Evolutionary conservation across 371 early-diverging fungal species (phyloP).

Genomic region (Parasitella parasitica): DNA sequence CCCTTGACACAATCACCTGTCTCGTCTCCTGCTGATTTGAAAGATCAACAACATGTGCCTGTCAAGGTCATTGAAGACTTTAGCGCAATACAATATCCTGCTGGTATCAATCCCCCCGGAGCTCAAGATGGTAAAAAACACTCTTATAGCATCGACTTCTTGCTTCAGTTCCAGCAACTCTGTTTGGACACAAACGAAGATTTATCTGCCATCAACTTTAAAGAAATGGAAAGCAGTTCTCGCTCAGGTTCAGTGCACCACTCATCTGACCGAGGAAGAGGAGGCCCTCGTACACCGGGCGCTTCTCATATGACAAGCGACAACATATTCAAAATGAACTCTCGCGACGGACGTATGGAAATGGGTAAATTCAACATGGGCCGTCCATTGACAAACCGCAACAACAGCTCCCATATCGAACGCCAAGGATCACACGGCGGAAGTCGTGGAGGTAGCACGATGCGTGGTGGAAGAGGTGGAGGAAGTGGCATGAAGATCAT

Average conservation of each 20-base stretch:
- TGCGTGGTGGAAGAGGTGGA: conserved; percentile 42
- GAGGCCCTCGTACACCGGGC: conserved; percentile 44
- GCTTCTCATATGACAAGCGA: conserved; percentile 34
- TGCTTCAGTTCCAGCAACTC: conserved; percentile 72
- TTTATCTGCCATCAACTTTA: conserved; percentile 51
- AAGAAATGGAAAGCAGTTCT: neutral
- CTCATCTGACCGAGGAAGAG: conserved; percentile 52
- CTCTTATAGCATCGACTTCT: conserved; percentile 69
- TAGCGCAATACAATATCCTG: conserved; percentile 39
- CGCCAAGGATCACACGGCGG: conserved; percentile 33
- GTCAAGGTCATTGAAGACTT: conserved; percentile 30
- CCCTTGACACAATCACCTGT: conserved; percentile 5
- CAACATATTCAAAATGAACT: conserved; percentile 46
- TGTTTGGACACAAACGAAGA: conserved; percentile 68
- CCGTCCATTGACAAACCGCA: conserved; percentile 44
- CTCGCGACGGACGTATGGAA: conserved; percentile 41
- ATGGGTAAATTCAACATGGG: conserved; percentile 58
- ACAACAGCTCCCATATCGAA: conserved; percentile 46
- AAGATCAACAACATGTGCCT: conserved; percentile 1
- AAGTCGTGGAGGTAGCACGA: conserved; percentile 23
- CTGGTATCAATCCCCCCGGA: conserved; percentile 32
- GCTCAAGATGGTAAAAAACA: conserved; percentile 32
- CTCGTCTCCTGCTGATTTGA: conserved; percentile 16
- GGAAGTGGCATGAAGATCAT: conserved; percentile 32
- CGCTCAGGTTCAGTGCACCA: conserved; percentile 39